Evolutionary conservation across 768 basidiomycete species (phyloP).

Genomic region (Termitomyces sp.): DNA sequence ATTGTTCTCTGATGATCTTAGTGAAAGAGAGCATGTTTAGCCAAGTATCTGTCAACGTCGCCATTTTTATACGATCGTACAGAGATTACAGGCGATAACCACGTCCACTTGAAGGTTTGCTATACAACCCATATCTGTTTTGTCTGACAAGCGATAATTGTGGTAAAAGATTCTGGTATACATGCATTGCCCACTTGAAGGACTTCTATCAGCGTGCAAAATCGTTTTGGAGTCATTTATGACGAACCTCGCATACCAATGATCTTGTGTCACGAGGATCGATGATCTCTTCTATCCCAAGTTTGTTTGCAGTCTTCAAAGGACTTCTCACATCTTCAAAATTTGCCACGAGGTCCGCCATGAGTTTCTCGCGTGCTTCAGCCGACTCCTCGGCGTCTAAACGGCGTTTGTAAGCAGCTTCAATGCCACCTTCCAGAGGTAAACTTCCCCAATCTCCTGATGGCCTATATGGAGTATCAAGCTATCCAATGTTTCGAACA

Average conservation of each 20-base stretch:
- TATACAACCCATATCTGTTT: constrained; percentile 24
- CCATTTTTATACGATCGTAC: neutral
- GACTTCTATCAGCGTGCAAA: neutral
- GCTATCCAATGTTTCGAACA: neutral
- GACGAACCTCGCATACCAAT: constrained; percentile 31
- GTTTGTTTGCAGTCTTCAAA: constrained; percentile 31
- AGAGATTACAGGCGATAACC: constrained; percentile 20
- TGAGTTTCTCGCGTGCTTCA: constrained; percentile 29
- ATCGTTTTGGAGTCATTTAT: neutral
- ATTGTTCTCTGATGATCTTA: neutral
- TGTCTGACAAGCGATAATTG: constrained; percentile 25
- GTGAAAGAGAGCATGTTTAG: neutral
- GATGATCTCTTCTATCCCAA: constrained; percentile 37
- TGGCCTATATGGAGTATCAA: constrained; percentile 21
- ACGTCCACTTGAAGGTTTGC: constrained; percentile 24
- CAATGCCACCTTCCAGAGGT: constrained; percentile 35
- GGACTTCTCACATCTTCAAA: constrained; percentile 35
- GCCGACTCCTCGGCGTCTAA: constrained; percentile 24
- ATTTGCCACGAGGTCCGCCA: constrained; percentile 26
- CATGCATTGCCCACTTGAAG: constrained; percentile 30
- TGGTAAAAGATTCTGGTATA: constrained; percentile 28
- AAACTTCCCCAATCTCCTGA: constrained; percentile 39
- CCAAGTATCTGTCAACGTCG: neutral
- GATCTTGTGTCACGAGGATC: constrained; percentile 35
- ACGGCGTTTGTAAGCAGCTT: constrained; percentile 37